These are phyloP conservation scores for Puccinia triticina DNA, from an alignment of 1,284 basidiomycete species.

Conservation along the genomic window DNA sequence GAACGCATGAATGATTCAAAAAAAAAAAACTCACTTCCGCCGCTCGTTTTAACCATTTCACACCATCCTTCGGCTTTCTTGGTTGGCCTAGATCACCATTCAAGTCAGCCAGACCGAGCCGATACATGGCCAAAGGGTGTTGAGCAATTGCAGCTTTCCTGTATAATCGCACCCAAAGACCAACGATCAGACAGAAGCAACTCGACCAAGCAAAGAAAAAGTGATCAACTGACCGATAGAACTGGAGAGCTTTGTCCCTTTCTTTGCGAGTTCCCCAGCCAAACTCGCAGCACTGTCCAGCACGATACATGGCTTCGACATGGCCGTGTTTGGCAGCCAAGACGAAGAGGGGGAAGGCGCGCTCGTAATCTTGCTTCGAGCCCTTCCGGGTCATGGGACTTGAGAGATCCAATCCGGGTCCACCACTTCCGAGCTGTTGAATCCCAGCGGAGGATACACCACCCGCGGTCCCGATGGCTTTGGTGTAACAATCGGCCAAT, in stretches of 20 bases:
- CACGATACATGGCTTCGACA: conserved; percentile 90
- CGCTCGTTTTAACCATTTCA: conserved; percentile 96
- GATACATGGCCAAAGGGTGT: conserved; percentile 95
- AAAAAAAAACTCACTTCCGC: conserved; percentile 67
- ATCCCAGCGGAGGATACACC: conserved; percentile 15
- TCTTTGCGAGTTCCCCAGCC: conserved; percentile 97
- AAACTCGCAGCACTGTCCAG: conserved; percentile 97
- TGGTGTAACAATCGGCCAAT: conserved; percentile 94
- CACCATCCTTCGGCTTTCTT: conserved; percentile 88
- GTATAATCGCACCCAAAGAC: neutral
- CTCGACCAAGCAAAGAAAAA: neutral
- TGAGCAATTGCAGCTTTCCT: conserved; percentile 86
- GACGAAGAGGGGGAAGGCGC: conserved; percentile 92
- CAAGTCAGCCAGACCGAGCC: conserved; percentile 90
- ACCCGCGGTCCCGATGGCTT: conserved; percentile 78
- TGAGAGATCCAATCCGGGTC: neutral
- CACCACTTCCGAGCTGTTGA: neutral
- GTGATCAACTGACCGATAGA: conserved; percentile 67
- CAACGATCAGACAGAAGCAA: neutral
- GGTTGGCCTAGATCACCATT: conserved; percentile 90
- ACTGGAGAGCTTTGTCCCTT: conserved; percentile 85
- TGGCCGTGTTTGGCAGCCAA: conserved; percentile 98
- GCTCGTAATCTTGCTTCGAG: conserved; percentile 91
- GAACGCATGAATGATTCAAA: neutral
- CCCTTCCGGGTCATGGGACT: conserved; percentile 52